Conservation (phyloP, 1,284 basidiomycete species). For the Golubevia pallescens region DNA sequence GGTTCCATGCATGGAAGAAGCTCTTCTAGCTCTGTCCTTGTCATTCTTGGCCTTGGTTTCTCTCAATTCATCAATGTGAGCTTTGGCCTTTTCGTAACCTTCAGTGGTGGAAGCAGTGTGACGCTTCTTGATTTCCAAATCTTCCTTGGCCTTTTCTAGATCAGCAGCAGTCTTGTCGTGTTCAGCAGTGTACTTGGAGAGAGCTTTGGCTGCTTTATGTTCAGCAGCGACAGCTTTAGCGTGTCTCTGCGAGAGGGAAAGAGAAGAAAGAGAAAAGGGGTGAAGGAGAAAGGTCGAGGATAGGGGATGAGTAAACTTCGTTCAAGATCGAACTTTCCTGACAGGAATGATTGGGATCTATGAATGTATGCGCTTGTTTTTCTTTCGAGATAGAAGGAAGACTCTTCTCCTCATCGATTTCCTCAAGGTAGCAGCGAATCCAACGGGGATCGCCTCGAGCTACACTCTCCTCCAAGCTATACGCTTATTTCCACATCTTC, state of each 20-base stretch:
- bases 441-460: too few species aligned
- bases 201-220: slow-evolving; percentile 46
- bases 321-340: neutral
- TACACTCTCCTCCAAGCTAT: too few species aligned
- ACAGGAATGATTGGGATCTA: too few species aligned
- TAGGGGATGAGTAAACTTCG: neutral
- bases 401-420: too few species aligned
- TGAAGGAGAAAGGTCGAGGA: neutral
- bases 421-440: too few species aligned
- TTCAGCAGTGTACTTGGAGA: slow-evolving; percentile 37
- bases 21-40: slow-evolving; percentile 28
- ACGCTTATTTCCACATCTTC: too few species aligned
- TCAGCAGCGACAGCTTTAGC: slow-evolving; percentile 40
- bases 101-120: slow-evolving; percentile 34
- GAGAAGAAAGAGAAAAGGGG: neutral
- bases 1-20: slow-evolving; percentile 28
- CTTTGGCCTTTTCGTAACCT: slow-evolving; percentile 38
- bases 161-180: slow-evolving; percentile 41
- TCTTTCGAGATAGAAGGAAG: too few species aligned
- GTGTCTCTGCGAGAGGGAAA: slow-evolving; percentile 17
- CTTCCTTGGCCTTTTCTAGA: slow-evolving; percentile 39
- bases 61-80: slow-evolving; percentile 35
- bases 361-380: too few species aligned
- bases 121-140: slow-evolving; percentile 52
- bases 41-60: slow-evolving; percentile 40